These are phyloP conservation scores for Syncephalastrum monosporum DNA, from an alignment of 371 early-diverging fungal species.

Conservation along the genomic window DNA sequence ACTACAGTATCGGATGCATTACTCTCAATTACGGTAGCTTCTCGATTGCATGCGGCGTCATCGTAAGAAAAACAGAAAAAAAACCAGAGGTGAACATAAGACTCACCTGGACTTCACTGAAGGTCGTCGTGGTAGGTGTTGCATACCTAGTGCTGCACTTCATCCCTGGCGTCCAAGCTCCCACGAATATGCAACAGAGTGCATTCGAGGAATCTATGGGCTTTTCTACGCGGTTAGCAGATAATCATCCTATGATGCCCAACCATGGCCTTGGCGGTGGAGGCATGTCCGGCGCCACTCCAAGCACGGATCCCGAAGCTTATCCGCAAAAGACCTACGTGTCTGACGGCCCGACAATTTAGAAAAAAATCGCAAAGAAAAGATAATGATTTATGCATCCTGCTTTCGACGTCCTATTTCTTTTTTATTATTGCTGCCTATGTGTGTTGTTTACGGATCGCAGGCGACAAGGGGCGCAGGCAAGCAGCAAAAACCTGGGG, in stretches of 20 bases:
- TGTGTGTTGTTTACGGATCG: no score
- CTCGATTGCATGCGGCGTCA: slow-evolving; percentile 16
- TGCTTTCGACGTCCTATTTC: no score
- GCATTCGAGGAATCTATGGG: slow-evolving; percentile 10
- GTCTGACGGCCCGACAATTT: slow-evolving; percentile 9
- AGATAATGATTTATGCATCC: no score
- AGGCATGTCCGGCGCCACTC: not conserved
- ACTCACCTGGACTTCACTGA: not conserved
- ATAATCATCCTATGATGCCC: not conserved
- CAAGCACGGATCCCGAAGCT: not conserved
- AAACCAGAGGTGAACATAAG: not conserved
- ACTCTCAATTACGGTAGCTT: slow-evolving; percentile 13
- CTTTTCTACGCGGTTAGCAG: not conserved
- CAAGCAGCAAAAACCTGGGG: no score
- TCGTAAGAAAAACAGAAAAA: slow-evolving; percentile 8
- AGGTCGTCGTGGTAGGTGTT: slow-evolving; percentile 10
- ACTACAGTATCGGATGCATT: slow-evolving; percentile 13
- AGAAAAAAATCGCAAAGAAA: not conserved
- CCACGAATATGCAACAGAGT: slow-evolving; percentile 11
- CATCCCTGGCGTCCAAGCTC: slow-evolving; percentile 9
- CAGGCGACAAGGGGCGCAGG: no score
- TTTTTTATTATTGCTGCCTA: no score
- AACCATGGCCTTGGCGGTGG: not conserved
- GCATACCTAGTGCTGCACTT: slow-evolving; percentile 12
- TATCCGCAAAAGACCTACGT: slow-evolving; percentile 11